A percentile compares a stretch with the other conserved stretches of the same genome.
phyloP scores from a whole-genome alignment of 2,329 filamentous ascomycete genomes.

The Mycosphaerella sp. region DNA sequence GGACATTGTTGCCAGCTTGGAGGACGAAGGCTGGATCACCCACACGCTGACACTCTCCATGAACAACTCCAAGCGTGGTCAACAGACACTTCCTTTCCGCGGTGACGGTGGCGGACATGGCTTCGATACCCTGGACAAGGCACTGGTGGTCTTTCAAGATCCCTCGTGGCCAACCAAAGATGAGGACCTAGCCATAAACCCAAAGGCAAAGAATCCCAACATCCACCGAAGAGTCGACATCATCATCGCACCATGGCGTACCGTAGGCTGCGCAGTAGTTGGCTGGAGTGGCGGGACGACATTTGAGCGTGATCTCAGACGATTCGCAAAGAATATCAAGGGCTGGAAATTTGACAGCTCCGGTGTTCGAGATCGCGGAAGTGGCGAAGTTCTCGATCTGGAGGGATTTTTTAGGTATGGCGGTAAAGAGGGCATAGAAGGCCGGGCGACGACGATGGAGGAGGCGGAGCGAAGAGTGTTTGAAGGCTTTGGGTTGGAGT shows the following conservation, averaged over 20 bases:
- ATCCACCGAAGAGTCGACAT: conserved; percentile 85
- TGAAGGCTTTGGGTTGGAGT: conserved; percentile 60
- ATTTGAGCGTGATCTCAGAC: conserved; percentile 77
- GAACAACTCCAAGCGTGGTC: conserved; percentile 65
- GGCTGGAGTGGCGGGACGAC: conserved; percentile 83
- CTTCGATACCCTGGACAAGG: conserved; percentile 88
- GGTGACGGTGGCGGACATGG: conserved; percentile 48
- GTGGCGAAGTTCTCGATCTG: conserved; percentile 67
- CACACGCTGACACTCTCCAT: conserved; percentile 70
- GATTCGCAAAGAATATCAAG: conserved; percentile 67
- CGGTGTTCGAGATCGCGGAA: conserved; percentile 63
- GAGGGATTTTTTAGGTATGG: conserved; percentile 75
- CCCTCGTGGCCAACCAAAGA: conserved; percentile 43
- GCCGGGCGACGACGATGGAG: conserved; percentile 50
- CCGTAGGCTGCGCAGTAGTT: conserved; percentile 77
- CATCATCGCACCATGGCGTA: conserved; percentile 82
- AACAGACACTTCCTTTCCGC: conserved; percentile 55
- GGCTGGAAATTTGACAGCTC: conserved; percentile 87
- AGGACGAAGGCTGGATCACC: conserved; percentile 65
- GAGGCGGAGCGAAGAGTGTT: conserved; percentile 78
- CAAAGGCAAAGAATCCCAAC: conserved; percentile 57
- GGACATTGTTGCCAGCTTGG: conserved; percentile 65
- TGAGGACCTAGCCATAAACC: conserved; percentile 33
- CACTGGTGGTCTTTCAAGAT: conserved; percentile 86
- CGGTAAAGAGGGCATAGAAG: conserved; percentile 33